Evolutionary conservation across 257 asterid genomes (phyloP).

Genomic region (Salvia rosmarinus): DNA sequence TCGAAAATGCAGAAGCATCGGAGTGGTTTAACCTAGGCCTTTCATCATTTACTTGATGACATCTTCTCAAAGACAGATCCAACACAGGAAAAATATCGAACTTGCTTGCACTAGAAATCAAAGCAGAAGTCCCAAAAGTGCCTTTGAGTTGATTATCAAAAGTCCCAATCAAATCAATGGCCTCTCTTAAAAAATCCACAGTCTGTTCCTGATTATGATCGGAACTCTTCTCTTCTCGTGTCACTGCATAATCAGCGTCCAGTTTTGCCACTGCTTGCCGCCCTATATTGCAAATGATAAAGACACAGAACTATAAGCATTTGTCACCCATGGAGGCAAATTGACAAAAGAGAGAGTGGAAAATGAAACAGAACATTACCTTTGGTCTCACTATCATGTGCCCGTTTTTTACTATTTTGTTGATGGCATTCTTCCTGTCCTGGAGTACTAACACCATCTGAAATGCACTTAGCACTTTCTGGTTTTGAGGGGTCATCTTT

Average conservation of each 20-base stretch:
- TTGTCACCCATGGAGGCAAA: conserved; percentile 21
- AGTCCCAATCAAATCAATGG: conserved; percentile 85
- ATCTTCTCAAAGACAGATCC: conserved; percentile 82
- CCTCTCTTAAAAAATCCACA: conserved; percentile 51
- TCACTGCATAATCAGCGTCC: conserved; percentile 32
- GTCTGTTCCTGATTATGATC: conserved; percentile 31
- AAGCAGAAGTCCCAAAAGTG: conserved; percentile 37
- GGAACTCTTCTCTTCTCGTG: conserved; percentile 39
- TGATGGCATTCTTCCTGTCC: conserved; percentile 39
- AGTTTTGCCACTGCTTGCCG: conserved; percentile 31
- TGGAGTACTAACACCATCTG: conserved; percentile 37
- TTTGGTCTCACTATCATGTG: conserved; percentile 37
- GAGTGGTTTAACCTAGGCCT: conserved; percentile 69
- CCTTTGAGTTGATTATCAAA: conserved; percentile 61
- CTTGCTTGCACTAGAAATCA: conserved; percentile 48
- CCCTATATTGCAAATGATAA: conserved; percentile 34
- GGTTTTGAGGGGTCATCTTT: conserved; percentile 47
- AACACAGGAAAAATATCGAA: conserved; percentile 52
- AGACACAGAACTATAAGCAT: conserved; percentile 6
- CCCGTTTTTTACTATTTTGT: conserved; percentile 35
- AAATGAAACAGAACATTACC: conserved; percentile 38
- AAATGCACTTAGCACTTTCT: conserved; percentile 37
- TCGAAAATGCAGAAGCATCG: conserved; percentile 84
- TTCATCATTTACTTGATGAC: conserved; percentile 56
- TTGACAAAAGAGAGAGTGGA: conserved; percentile 9